phyloP scores from a whole-genome alignment of 2,329 filamentous ascomycete genomes.

The Pochonia chlamydosporia region DNA sequence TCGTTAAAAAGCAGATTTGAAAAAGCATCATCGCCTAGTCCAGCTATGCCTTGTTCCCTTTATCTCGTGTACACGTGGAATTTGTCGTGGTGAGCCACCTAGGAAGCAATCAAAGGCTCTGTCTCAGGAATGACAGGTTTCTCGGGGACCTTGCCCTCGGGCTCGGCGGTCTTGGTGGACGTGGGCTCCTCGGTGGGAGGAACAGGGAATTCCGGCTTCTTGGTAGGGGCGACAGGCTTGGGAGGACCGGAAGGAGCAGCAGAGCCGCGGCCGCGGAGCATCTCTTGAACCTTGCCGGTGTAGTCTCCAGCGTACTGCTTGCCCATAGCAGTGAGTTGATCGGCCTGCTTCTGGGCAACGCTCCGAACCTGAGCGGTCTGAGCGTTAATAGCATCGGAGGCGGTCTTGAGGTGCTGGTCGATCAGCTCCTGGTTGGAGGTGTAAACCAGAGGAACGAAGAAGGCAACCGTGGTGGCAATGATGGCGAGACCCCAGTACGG shows the following conservation, averaged over 20 bases:
- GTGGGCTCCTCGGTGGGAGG: conserved; percentile 31
- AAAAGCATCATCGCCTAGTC: conserved; percentile 18
- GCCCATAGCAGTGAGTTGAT: conserved; percentile 55
- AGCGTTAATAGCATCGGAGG: conserved; percentile 50
- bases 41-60: conserved; percentile 17
- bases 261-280: conserved; percentile 46
- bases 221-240: conserved; percentile 17
- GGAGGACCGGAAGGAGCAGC: conserved; percentile 31
- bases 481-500: conserved; percentile 64
- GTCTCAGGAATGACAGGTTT: conserved; percentile 20
- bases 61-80: conserved; percentile 22
- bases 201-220: conserved; percentile 29
- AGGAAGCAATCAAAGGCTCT: conserved; percentile 24
- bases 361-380: conserved; percentile 59
- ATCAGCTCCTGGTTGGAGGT: conserved; percentile 64
- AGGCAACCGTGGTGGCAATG: conserved; percentile 52
- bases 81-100: conserved; percentile 17
- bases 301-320: conserved; percentile 66
- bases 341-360: conserved; percentile 58
- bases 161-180: conserved; percentile 10
- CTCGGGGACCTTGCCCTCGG: conserved; percentile 19
- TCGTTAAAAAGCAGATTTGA: conserved; percentile 20
- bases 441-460: conserved; percentile 60
- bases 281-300: conserved; percentile 60
- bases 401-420: conserved; percentile 55